Evolutionary conservation across 805 yeast genomes (phyloP).

Genomic region (Lachancea kluyveri): DNA sequence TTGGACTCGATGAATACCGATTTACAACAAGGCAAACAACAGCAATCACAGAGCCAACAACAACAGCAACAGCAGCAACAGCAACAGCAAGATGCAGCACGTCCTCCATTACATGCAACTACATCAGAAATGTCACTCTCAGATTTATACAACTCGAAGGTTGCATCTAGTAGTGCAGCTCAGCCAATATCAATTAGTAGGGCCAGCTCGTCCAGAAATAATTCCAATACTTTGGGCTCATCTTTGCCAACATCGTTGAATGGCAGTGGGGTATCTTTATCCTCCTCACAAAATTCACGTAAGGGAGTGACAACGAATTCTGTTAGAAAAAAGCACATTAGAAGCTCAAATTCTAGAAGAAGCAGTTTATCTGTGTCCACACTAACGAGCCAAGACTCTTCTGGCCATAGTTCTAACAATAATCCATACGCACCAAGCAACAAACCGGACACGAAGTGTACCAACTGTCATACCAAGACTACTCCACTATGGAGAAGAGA

Average conservation of each 20-base stretch:
- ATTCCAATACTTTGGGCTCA: slow-evolving; percentile 5
- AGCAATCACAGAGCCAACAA: neutral
- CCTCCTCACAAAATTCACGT: slow-evolving; percentile 8
- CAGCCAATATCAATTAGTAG: slow-evolving; percentile 9
- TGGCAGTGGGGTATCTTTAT: no score
- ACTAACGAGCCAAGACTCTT: slow-evolving; percentile 1
- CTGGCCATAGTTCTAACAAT: neutral
- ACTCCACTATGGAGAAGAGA: slow-evolving; percentile 94
- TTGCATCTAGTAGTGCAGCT: slow-evolving; percentile 1
- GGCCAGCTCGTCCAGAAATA: slow-evolving; percentile 7
- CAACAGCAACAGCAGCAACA: neutral
- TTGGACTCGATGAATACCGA: slow-evolving; percentile 4
- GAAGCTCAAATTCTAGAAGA: slow-evolving; percentile 8
- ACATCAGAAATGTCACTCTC: slow-evolving; percentile 9
- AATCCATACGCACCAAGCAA: slow-evolving; percentile 3
- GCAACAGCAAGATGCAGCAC: slow-evolving; percentile 4
- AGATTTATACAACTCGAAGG: slow-evolving; percentile 7
- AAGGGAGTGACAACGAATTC: slow-evolving; percentile 6
- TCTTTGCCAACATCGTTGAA: slow-evolving; percentile 7
- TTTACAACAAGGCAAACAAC: slow-evolving; percentile 1
- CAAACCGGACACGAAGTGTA: slow-evolving; percentile 43
- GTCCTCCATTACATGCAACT: slow-evolving; percentile 10
- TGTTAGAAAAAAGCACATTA: slow-evolving; percentile 10
- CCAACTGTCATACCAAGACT: slow-evolving; percentile 82
- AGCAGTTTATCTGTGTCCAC: slow-evolving; percentile 6